These are phyloP conservation scores for Sugiyamaella novakii DNA, from an alignment of 1,139 yeast genomes.

Conservation along the genomic window DNA sequence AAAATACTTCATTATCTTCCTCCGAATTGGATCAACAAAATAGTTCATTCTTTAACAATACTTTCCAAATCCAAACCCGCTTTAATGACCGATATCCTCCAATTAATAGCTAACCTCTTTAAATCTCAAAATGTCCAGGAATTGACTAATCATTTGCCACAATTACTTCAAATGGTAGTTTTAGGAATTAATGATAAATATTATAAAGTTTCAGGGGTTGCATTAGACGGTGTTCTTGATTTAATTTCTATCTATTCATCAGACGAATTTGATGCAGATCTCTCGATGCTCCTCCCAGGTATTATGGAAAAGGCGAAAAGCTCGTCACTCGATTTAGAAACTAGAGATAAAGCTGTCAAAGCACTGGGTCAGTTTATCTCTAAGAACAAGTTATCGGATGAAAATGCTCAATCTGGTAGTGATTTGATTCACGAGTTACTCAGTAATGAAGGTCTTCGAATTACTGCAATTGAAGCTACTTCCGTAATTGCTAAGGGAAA, in stretches of 20 bases:
- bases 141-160: conserved; percentile 27
- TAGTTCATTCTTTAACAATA: conserved; percentile 11
- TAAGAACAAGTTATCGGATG: conserved; percentile 2
- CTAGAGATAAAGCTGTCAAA: conserved; percentile 51
- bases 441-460: conserved; percentile 39
- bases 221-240: conserved; percentile 48
- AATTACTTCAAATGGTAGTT: conserved; percentile 45
- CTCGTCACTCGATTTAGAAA: conserved; percentile 53
- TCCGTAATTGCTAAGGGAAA: conserved; percentile 27
- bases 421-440: conserved; percentile 34
- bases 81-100: conserved; percentile 31
- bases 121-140: conserved; percentile 25
- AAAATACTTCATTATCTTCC: conserved; percentile 25
- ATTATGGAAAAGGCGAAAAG: conserved; percentile 46
- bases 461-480: conserved; percentile 35
- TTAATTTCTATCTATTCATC: conserved; percentile 37
- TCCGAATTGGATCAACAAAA: conserved; percentile 18
- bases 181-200: conserved; percentile 50
- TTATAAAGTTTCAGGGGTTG: conserved; percentile 56
- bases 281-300: conserved; percentile 29
- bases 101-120: conserved; percentile 24
- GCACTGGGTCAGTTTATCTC: conserved; percentile 36
- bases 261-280: conserved; percentile 16
- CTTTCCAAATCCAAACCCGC: conserved; percentile 23
- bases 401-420: conserved; percentile 25